phyloP scores from a whole-genome alignment of 768 basidiomycete species.

The Russula emetica region DNA sequence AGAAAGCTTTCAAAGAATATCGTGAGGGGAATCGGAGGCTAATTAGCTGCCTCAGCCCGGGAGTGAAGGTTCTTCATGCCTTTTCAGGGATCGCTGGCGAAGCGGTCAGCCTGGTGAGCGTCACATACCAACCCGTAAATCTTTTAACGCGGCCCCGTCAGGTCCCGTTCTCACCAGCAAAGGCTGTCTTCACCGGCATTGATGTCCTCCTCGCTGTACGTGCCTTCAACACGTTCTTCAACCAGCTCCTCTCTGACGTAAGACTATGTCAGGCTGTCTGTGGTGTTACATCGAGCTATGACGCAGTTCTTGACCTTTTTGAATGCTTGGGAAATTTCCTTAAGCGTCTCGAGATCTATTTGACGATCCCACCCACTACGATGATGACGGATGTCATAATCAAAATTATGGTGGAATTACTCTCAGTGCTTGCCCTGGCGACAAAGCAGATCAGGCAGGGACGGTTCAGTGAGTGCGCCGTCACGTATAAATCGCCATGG shows the following conservation, averaged over 20 bases:
- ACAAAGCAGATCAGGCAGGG: conserved; percentile 8
- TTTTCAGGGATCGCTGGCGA: conserved; percentile 1
- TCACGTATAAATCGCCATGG: background rate
- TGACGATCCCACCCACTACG: background rate
- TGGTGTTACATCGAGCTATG: background rate
- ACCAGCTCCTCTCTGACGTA: background rate
- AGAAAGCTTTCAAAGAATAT: conserved; percentile 5
- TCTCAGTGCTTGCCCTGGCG: conserved; percentile 9
- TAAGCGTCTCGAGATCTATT: background rate
- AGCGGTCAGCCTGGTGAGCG: background rate
- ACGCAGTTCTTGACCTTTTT: background rate
- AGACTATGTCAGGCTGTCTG: background rate
- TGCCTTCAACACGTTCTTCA: background rate
- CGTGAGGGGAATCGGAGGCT: background rate
- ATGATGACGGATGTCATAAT: background rate
- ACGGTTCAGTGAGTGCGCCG: too few relatives aligned
- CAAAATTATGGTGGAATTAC: background rate
- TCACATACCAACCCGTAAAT: background rate
- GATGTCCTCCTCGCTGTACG: background rate
- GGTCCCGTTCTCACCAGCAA: background rate
- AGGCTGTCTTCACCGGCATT: background rate
- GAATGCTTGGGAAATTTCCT: background rate
- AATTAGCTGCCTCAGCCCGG: background rate
- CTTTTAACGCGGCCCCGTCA: background rate
- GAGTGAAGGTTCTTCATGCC: background rate